Conservation (phyloP, 192 early-diverging fungal species). For the Spinellus fusiger region DNA sequence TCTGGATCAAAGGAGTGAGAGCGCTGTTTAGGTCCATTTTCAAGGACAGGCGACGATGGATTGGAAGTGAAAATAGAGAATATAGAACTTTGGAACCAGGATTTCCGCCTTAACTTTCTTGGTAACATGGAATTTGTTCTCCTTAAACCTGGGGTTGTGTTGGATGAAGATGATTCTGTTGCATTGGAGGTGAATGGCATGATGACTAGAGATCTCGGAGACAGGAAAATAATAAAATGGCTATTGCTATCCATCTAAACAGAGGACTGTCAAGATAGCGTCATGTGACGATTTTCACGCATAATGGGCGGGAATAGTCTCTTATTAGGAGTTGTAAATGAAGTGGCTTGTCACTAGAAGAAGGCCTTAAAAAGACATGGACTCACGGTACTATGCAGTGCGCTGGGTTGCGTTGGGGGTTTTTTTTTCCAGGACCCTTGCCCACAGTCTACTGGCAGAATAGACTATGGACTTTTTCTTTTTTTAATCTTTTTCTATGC, state of each 20-base stretch:
- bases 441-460: too few species aligned
- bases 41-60: slow-evolving; percentile 1
- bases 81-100: slow-evolving; percentile 9
- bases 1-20: slow-evolving; percentile 4
- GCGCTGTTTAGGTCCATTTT: not conserved
- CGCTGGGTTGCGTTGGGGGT: too few species aligned
- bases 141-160: not conserved
- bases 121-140: not conserved
- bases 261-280: not conserved
- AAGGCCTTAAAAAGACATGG: too few species aligned
- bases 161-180: not conserved
- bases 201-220: not conserved
- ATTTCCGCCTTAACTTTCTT: not conserved
- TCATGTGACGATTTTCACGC: not conserved
- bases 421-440: too few species aligned
- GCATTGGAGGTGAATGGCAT: not conserved
- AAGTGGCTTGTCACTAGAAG: too few species aligned
- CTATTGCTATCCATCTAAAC: not conserved
- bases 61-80: slow-evolving; percentile 7
- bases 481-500: too few species aligned
- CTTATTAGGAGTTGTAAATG: too few species aligned
- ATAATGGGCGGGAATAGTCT: not conserved
- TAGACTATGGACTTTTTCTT: too few species aligned
- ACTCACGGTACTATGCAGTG: too few species aligned
- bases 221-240: not conserved